phyloP scores from a whole-genome alignment of 1,284 basidiomycete species.

The Apiotrichum sp. region DNA sequence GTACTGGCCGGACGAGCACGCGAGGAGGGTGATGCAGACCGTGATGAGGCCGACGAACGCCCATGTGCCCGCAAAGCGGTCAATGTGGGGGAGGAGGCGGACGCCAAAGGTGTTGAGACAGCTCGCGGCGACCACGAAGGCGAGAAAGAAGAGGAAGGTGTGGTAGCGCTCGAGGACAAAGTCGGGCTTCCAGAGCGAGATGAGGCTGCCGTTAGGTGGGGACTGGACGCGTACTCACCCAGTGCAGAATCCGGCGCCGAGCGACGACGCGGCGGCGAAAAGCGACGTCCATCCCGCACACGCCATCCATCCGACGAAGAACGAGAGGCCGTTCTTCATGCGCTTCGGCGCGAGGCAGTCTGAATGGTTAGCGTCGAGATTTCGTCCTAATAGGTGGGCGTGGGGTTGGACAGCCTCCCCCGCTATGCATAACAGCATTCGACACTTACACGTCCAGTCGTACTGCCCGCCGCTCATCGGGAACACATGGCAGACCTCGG shows the following conservation, averaged over 20 bases:
- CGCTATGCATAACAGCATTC: neutral
- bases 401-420: too few species aligned
- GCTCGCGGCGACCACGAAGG: constrained; percentile 2
- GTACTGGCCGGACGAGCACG: constrained; percentile 27
- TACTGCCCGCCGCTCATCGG: constrained; percentile 36
- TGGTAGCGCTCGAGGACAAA: constrained; percentile 9
- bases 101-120: constrained; percentile 15
- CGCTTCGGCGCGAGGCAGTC: constrained; percentile 4
- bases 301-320: constrained; percentile 16
- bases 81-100: constrained; percentile 11
- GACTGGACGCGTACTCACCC: constrained; percentile 11
- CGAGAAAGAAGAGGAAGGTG: constrained; percentile 13
- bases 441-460: constrained; percentile 26
- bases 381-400: too few species aligned
- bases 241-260: constrained; percentile 25
- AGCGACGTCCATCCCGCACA: constrained; percentile 44
- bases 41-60: constrained; percentile 35
- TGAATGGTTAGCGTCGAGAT: constrained; percentile 5
- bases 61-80: constrained; percentile 27
- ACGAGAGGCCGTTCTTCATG: constrained; percentile 9
- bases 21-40: constrained; percentile 37
- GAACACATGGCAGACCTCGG: constrained; percentile 16
- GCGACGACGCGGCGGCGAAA: constrained; percentile 33
- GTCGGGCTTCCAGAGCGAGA: constrained; percentile 6
- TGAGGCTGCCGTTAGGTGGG: constrained; percentile 17